Conservation (phyloP, 192 early-diverging fungal species). For the Mortierella claussenii region DNA sequence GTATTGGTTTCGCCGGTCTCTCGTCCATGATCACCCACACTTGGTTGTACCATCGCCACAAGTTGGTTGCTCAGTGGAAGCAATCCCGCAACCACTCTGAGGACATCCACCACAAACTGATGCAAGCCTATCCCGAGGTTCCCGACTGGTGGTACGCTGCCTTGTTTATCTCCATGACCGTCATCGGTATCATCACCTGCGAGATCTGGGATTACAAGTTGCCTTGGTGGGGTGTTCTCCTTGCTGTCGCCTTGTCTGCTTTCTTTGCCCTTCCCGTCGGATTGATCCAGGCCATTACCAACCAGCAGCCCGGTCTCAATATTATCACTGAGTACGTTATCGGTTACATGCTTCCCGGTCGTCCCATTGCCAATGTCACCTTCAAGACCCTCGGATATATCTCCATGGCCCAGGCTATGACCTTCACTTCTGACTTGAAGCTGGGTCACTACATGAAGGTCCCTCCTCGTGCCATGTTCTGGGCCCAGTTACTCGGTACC, state of each 20-base stretch:
- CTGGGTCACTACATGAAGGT: conserved; percentile 58
- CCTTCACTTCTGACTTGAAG: conserved; percentile 80
- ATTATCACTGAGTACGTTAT: conserved; percentile 70
- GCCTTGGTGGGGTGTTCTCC: conserved; percentile 62
- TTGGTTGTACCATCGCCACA: conserved; percentile 66
- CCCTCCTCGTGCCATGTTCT: conserved; percentile 62
- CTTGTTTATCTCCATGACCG: conserved; percentile 54
- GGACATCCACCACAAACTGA: conserved; percentile 73
- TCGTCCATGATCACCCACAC: conserved; percentile 69
- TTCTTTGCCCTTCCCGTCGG: conserved; percentile 66
- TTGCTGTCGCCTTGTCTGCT: conserved; percentile 53
- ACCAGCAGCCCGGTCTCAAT: conserved; percentile 62
- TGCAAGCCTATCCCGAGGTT: conserved; percentile 71
- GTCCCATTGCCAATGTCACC: conserved; percentile 60
- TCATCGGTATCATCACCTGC: conserved; percentile 44
- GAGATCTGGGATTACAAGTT: conserved; percentile 52
- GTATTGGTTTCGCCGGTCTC: conserved; percentile 65
- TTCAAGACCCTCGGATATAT: conserved; percentile 70
- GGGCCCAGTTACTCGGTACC: conserved; percentile 69
- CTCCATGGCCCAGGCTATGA: conserved; percentile 79
- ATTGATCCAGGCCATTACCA: conserved; percentile 65
- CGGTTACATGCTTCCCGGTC: conserved; percentile 67
- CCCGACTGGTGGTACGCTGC: conserved; percentile 64
- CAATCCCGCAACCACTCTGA: conserved; percentile 50
- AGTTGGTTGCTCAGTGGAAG: conserved; percentile 60